A percentile compares a stretch with the other conserved stretches of the same genome.
phyloP scores from a whole-genome alignment of 2,329 filamentous ascomycete species.

The Parastagonospora nodorum region DNA sequence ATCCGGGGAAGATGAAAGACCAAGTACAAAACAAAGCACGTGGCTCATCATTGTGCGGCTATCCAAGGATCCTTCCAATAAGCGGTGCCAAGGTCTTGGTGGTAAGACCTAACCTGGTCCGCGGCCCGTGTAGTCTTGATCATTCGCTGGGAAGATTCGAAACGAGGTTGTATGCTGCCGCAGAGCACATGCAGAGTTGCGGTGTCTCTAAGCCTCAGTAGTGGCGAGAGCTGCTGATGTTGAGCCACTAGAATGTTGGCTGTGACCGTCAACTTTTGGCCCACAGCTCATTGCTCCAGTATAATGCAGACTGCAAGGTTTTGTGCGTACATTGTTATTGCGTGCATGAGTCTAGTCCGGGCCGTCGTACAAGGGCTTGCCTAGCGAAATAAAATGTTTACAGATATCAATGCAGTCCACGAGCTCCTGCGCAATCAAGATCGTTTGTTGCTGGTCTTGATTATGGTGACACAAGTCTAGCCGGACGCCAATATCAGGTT shows the following conservation, averaged over 20 bases:
- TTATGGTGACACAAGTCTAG: neutral
- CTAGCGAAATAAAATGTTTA: too few species aligned
- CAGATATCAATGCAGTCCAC: too few species aligned
- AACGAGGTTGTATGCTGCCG: neutral
- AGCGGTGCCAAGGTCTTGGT: neutral
- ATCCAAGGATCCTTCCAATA: neutral
- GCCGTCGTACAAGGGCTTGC: too few species aligned
- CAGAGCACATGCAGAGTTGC: neutral
- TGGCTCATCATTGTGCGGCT: slow-evolving; percentile 1
- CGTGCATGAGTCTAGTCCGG: too few species aligned
- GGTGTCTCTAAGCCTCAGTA: neutral
- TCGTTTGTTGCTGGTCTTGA: neutral
- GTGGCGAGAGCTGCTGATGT: neutral
- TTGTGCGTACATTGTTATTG: neutral
- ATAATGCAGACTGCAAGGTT: neutral
- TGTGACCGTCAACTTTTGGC: neutral
- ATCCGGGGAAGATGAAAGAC: neutral
- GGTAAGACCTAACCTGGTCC: neutral
- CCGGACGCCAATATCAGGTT: too few species aligned
- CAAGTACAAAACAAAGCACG: neutral
- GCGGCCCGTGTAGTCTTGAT: neutral
- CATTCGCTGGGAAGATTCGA: neutral
- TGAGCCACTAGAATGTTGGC: slow-evolving; percentile 1
- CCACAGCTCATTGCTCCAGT: neutral
- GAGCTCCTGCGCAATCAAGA: neutral